A percentile compares a stretch with the other conserved stretches of the same genome.
phyloP scores from a whole-genome alignment of 768 basidiomycete species.

The Steccherinum ochraceum region DNA sequence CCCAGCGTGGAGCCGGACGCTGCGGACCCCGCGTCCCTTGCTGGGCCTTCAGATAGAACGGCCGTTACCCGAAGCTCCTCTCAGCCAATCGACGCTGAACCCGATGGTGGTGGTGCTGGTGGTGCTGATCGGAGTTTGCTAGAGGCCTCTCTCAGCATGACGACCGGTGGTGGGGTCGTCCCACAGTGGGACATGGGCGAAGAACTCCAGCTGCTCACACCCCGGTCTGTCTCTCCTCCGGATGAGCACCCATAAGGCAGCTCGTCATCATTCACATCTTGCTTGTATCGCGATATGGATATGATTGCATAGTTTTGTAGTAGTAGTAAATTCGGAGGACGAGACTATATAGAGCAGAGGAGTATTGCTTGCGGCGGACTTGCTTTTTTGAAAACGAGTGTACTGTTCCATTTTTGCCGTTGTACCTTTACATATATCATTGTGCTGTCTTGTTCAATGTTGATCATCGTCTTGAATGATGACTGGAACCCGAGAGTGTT shows the following conservation, averaged over 20 bases:
- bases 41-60: neutral
- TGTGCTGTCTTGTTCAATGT: too few relatives aligned
- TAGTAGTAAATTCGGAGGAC: too few relatives aligned
- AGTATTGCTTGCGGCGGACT: too few relatives aligned
- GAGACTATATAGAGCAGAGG: too few relatives aligned
- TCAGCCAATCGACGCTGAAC: neutral
- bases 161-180: neutral
- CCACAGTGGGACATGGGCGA: neutral
- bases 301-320: too few relatives aligned
- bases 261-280: too few relatives aligned
- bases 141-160: neutral
- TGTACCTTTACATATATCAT: too few relatives aligned
- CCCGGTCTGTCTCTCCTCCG: constrained; percentile 7
- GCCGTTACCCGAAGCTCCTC: neutral
- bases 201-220: constrained; percentile 8
- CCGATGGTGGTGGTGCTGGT: neutral
- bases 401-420: too few relatives aligned
- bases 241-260: constrained; percentile 1
- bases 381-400: too few relatives aligned
- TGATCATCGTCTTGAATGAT: too few relatives aligned
- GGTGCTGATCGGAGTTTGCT: neutral
- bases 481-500: too few relatives aligned
- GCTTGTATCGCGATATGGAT: too few relatives aligned
- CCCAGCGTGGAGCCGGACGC: neutral
- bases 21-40: neutral